These are phyloP conservation scores for Rosa persica DNA, from an alignment of 306 rosid genomes.

Conservation along the genomic window DNA sequence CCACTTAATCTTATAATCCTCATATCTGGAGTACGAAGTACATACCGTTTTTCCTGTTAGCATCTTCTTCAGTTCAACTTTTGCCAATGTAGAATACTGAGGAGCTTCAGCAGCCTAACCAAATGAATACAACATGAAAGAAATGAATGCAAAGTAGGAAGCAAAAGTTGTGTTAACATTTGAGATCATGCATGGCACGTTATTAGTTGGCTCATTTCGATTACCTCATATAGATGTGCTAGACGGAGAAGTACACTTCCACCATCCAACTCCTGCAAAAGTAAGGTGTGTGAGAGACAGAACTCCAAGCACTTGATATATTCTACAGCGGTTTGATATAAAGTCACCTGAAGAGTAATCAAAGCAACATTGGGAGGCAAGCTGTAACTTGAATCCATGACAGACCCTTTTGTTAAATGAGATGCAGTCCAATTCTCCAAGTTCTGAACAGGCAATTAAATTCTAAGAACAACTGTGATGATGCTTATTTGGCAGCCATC, in stretches of 20 bases:
- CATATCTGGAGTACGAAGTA: background rate
- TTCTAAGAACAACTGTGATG: constrained; percentile 12
- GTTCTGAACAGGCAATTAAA: constrained; percentile 41
- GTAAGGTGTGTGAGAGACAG: background rate
- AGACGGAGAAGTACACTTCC: constrained; percentile 72
- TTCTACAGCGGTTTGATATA: background rate
- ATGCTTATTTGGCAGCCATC: background rate
- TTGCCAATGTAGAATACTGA: constrained; percentile 51
- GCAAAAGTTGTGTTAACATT: background rate
- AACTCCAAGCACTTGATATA: background rate
- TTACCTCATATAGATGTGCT: constrained; percentile 91
- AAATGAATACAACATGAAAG: constrained; percentile 18
- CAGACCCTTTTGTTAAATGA: constrained; percentile 53
- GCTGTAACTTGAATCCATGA: constrained; percentile 55
- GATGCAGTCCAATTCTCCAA: constrained; percentile 60
- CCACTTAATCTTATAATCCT: background rate
- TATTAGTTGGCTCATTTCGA: background rate
- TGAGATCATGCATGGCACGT: background rate
- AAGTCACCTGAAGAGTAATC: constrained; percentile 77
- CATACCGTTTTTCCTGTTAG: constrained; percentile 59
- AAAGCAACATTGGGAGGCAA: constrained; percentile 83
- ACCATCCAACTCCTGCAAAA: constrained; percentile 72
- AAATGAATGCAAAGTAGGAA: background rate
- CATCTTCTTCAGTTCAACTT: constrained; percentile 79
- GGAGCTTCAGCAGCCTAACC: constrained; percentile 63